Conservation (phyloP, 2,329 filamentous ascomycete genomes). For the Gnomoniopsis sp. region DNA sequence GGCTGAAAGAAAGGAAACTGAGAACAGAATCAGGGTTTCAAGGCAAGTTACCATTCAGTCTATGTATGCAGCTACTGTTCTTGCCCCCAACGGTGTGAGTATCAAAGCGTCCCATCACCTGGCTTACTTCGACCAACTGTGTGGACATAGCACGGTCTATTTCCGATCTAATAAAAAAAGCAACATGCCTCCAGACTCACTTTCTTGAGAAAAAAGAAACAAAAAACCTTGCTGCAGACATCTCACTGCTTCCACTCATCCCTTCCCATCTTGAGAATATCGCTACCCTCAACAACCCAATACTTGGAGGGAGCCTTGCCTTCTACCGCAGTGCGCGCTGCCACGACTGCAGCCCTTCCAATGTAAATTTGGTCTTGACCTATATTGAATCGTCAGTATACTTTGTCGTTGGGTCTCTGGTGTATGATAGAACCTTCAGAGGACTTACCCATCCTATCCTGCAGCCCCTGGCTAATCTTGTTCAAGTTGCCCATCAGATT, state of each 20-base stretch:
- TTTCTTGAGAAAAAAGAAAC: background rate
- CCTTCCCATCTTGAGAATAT: slow-evolving; percentile 66
- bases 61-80: no score
- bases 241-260: slow-evolving; percentile 45
- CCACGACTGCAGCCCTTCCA: slow-evolving; percentile 62
- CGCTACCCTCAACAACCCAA: slow-evolving; percentile 57
- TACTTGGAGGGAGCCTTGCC: slow-evolving; percentile 57
- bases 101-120: no score
- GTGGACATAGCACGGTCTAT: background rate
- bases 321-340: slow-evolving; percentile 54
- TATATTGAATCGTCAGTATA: background rate
- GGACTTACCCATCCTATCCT: slow-evolving; percentile 51
- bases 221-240: no score
- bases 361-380: slow-evolving; percentile 75
- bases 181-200: background rate
- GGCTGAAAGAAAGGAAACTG: no score
- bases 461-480: slow-evolving; percentile 48
- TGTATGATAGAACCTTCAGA: no score
- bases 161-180: background rate
- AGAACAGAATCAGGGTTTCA: no score
- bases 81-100: no score
- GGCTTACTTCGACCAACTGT: background rate
- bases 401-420: no score
- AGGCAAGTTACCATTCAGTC: no score
- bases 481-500: slow-evolving; percentile 55